phyloP scores from a whole-genome alignment of 352 stramenopile species.

The Phytopythium montanum region DNA sequence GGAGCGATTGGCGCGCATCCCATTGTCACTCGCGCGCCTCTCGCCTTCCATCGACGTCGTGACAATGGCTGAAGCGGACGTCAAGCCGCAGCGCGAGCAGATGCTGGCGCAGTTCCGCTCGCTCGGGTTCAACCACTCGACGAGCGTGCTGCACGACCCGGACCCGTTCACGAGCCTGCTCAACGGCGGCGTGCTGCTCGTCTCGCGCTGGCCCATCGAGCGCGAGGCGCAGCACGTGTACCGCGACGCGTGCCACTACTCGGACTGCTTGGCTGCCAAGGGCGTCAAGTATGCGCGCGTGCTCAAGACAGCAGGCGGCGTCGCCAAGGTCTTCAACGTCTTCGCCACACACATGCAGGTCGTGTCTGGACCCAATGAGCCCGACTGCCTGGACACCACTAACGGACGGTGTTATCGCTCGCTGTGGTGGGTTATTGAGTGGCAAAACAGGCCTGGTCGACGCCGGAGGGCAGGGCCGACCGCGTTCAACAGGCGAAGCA shows the following conservation, averaged over 20 bases:
- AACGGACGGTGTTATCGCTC: neutral
- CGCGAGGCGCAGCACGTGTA: conserved; percentile 80
- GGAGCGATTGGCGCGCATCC: conserved; percentile 60
- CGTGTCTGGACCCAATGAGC: neutral
- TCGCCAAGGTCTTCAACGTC: conserved; percentile 78
- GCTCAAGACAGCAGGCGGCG: conserved; percentile 46
- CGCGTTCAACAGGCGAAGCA: conserved; percentile 67
- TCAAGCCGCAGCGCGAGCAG: conserved; percentile 35
- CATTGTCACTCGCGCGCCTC: conserved; percentile 37
- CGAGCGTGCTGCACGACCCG: conserved; percentile 66
- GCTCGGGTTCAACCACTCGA: conserved; percentile 58
- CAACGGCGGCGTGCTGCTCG: conserved; percentile 77
- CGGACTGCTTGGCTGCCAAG: conserved; percentile 79
- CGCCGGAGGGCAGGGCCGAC: conserved; percentile 47
- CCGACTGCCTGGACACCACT: neutral
- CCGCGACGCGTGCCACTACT: conserved; percentile 72
- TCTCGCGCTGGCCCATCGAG: conserved; percentile 81
- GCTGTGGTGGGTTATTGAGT: neutral
- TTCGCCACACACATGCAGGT: conserved; percentile 87
- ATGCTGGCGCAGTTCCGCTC: conserved; percentile 63
- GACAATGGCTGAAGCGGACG: conserved; percentile 72
- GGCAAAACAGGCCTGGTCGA: conserved; percentile 62
- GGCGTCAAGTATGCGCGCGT: conserved; percentile 80
- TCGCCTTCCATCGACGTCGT: conserved; percentile 65
- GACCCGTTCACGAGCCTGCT: conserved; percentile 79